Evolutionary conservation across 192 early-diverging fungal species (phyloP), one percentile per base, ranked within the genome.

Genomic region (Linderina pennispora): DNA sequence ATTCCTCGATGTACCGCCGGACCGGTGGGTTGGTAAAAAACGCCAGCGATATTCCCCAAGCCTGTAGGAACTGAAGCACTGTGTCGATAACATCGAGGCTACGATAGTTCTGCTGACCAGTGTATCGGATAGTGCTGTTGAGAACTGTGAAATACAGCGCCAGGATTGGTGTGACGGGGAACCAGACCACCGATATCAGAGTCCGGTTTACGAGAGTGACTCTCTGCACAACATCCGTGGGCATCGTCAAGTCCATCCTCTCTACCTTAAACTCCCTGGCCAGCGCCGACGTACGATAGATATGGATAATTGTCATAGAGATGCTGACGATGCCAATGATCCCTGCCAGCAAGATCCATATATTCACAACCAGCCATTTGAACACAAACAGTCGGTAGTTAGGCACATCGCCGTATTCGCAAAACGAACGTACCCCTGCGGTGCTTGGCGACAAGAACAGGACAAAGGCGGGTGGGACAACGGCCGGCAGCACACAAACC

Each of bases 21-120:
- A 58, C 57, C 1, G 56, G 52, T n/a, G 64, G 64, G 40, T 52
- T 67, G 20, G 45, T 22, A 13, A 59, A 67, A 25, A 67, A 67
- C 1, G 48, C 58, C 43, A 67, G 45, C 2, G 56, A 47, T 39
- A 59, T 51, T 7, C 59, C 35, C 0, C 52, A 52, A 16, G 53
- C 52, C 0, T 50, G 21, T 14, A 67, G 20, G n/a, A 59, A 67
- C 52, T 67, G 64, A 10, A 67, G 43, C 7, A 59, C 52, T 9
- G 32, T 23, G 41, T 67, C 64, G 15, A 55, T 24, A 10, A 60
- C 42, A 16, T 50, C 48, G 3, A 48, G 36, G 0, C 28, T 42
- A n/a, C 45, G 43, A 8, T 43, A 42, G 23, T 48, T 21, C 7
- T 28, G 23, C 17, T 51, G 36, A 0, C 33, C 51, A 8, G 21